These are phyloP conservation scores for Colletotrichum zoysiae DNA, from an alignment of 2,329 filamentous ascomycete species.

Conservation along the genomic window DNA sequence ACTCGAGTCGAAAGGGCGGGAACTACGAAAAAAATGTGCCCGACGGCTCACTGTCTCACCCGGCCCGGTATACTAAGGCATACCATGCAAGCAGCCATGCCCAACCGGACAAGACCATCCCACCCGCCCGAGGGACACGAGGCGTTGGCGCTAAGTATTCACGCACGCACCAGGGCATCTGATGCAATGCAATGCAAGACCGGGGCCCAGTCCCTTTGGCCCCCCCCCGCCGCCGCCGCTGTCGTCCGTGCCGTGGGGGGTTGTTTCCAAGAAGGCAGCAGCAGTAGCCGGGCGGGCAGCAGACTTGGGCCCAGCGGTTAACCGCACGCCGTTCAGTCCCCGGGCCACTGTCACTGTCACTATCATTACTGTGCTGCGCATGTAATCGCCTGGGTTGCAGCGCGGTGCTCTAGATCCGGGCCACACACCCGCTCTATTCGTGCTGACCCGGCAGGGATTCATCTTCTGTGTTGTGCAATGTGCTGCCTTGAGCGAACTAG, in stretches of 20 bases:
- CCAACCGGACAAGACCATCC: slow-evolving; percentile 9
- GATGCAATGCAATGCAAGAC: slow-evolving; percentile 39
- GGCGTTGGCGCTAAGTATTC: not conserved
- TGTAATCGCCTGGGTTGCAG: slow-evolving; percentile 1
- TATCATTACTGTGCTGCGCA: slow-evolving; percentile 7
- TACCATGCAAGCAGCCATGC: not conserved
- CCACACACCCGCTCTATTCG: not conserved
- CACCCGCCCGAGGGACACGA: not conserved
- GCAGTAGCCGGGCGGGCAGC: not conserved
- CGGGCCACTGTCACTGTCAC: not conserved
- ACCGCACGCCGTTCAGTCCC: not conserved
- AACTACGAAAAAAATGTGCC: not conserved
- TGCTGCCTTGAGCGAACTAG: not conserved
- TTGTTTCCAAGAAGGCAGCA: not conserved
- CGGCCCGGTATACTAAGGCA: not conserved
- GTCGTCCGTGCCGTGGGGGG: slow-evolving; percentile 20
- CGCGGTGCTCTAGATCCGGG: not conserved
- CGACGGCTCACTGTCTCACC: slow-evolving; percentile 1
- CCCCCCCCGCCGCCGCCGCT: not conserved
- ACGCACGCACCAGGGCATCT: slow-evolving; percentile 23
- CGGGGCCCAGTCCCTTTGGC: not conserved
- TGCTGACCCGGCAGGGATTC: not conserved
- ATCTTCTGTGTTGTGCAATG: not conserved
- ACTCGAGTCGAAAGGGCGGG: not conserved
- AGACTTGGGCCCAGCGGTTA: not conserved